Base-by-base conservation (phyloP, 2,329 filamentous ascomycete species). In the Fusarium chuoi region DNA sequence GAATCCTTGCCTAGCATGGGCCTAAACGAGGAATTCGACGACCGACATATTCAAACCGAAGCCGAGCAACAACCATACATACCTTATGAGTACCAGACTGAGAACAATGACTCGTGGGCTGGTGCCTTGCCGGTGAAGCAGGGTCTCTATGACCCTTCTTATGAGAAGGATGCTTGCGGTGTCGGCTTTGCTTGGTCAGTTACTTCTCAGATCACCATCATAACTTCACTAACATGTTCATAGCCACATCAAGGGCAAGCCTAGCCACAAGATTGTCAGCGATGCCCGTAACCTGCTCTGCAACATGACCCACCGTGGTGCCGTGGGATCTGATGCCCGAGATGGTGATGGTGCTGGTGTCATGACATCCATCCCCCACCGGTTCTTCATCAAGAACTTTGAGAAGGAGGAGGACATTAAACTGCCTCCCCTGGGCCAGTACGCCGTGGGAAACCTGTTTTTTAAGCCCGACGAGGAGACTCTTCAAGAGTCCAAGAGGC, bases 271-370 rank as follows among this genome's bases (percentile, higher is more conserved):
- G 83, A 98, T 98, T 81, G 93, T 98, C 74, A 98, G 93, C 85
- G 96, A 98, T 97, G 94, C 95, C 77, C 93, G 94, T 76, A 97
- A 95, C 85, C 89, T 99, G 71, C 91, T 99, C 74, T 99, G 96
- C 89, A 98, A 99, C 89, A 99, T 99, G 96, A 98, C 96, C 88
- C 96, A 99, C 88, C 93, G 96, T 83, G 96, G 96, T 88, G 96
- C 96, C 74, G 96, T 98, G 79, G 96, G 96, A 78, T 98, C 96
- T 70, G 96, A 99, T 87, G 95, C 95, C 81, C 93, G 96, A 88
- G 96, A 99, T 83, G 96, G 96, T 82, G 96, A 99, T 83, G 96
- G 96, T 83, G 96, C 96, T 79, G 96, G 96, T 90, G 96, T 98
- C 81, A 99, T 99, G 96, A 98, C 96, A 77, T 98, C 95, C 69